phyloP scores from a whole-genome alignment of 345 rosid species.

The Brassica cretica region DNA sequence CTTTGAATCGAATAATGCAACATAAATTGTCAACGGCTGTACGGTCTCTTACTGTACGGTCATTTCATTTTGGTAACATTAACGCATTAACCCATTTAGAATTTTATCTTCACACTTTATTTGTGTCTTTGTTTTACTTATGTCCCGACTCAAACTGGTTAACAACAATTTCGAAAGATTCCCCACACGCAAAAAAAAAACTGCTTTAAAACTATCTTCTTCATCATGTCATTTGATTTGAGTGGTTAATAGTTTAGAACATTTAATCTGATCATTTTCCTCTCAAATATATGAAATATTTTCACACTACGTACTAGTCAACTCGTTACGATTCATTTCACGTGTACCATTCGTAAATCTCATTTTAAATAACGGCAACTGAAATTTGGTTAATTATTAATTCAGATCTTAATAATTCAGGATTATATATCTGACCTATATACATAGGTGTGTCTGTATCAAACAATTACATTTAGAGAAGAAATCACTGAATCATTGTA shows the following conservation, averaged over 20 bases:
- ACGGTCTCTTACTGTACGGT: conserved; percentile 36
- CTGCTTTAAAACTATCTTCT: neutral
- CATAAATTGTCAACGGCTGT: conserved; percentile 32
- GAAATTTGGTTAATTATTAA: neutral
- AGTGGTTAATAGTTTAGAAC: conserved; percentile 1
- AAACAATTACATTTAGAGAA: neutral
- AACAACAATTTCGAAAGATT: neutral
- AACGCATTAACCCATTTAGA: neutral
- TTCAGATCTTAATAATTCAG: neutral
- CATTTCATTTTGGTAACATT: neutral
- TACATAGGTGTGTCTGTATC: neutral
- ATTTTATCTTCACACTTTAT: neutral
- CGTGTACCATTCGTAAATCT: neutral
- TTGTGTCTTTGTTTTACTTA: conserved; percentile 10
- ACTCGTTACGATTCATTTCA: neutral
- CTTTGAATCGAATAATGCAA: conserved; percentile 20
- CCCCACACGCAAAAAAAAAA: neutral
- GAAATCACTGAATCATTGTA: neutral
- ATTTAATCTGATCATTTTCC: neutral
- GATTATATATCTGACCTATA: neutral
- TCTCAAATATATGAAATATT: neutral
- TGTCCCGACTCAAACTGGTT: conserved; percentile 7
- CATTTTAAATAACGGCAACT: neutral
- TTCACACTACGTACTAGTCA: neutral
- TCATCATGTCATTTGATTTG: neutral